Evolutionary conservation across 2,329 filamentous ascomycete species (phyloP).

Genomic region (Scedosporium aurantiacum): DNA sequence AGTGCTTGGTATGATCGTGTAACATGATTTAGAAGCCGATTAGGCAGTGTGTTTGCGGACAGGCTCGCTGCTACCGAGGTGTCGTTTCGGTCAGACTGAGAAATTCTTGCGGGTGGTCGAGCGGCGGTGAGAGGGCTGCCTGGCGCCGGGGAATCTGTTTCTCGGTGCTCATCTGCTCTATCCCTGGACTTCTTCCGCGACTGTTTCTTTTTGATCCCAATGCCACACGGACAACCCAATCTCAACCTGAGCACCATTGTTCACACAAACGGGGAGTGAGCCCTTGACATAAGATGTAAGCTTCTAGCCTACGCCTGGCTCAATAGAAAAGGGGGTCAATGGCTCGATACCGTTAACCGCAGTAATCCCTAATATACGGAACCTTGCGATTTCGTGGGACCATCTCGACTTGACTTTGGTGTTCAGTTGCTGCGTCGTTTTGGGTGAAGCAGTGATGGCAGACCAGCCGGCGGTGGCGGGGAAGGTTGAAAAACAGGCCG

Average conservation of each 20-base stretch:
- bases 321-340: not conserved
- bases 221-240: not conserved
- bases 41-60: not conserved
- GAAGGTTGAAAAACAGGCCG: not conserved
- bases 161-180: not conserved
- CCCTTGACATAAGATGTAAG: not conserved
- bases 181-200: not conserved
- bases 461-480: not conserved
- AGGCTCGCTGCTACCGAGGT: not conserved
- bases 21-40: not conserved
- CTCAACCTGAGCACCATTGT: not conserved
- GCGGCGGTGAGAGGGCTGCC: not conserved
- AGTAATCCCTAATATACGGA: not conserved
- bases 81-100: not conserved
- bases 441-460: not conserved
- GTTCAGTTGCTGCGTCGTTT: not conserved
- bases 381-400: not conserved
- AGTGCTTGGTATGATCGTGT: not conserved
- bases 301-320: not conserved
- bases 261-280: not conserved
- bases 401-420: not conserved
- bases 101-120: not conserved
- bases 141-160: not conserved
- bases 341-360: not conserved
- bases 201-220: not conserved